phyloP scores from a whole-genome alignment of 192 early-diverging fungal genomes.

The Backusella psychrophila region DNA sequence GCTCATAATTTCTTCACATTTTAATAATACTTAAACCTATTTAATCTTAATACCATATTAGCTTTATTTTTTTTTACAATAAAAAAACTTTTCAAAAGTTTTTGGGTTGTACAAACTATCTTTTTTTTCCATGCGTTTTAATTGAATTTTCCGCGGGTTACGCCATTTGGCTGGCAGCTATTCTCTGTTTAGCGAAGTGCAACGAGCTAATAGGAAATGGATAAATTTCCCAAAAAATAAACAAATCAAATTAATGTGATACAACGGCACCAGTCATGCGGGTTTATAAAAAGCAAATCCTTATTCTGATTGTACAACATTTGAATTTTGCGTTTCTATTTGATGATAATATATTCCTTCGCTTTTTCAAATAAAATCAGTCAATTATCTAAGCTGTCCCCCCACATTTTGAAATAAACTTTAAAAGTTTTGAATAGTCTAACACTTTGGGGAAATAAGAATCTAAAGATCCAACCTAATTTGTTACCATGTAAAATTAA shows the following conservation, averaged over 20 bases:
- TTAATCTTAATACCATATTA: slow-evolving; percentile 3
- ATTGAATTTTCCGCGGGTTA: neutral
- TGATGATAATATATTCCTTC: neutral
- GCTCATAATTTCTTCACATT: neutral
- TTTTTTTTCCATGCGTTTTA: neutral
- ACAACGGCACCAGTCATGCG: neutral
- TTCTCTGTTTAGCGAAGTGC: neutral
- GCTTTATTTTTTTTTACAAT: neutral
- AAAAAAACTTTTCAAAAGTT: neutral
- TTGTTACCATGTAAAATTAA: neutral
- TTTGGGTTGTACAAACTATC: neutral
- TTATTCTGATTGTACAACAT: neutral
- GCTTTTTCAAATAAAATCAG: neutral
- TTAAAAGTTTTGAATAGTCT: neutral
- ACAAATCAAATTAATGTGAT: neutral
- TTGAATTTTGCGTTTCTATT: neutral
- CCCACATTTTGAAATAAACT: neutral
- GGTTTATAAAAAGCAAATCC: neutral
- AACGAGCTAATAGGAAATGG: neutral
- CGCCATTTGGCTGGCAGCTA: neutral
- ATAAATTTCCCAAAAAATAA: neutral
- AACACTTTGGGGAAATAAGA: neutral
- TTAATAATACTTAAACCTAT: neutral
- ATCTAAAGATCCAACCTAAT: neutral
- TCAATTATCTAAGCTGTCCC: neutral